Evolutionary conservation across 805 yeast genomes (phyloP).

Genomic region (Saccharomycopsis sp.): DNA sequence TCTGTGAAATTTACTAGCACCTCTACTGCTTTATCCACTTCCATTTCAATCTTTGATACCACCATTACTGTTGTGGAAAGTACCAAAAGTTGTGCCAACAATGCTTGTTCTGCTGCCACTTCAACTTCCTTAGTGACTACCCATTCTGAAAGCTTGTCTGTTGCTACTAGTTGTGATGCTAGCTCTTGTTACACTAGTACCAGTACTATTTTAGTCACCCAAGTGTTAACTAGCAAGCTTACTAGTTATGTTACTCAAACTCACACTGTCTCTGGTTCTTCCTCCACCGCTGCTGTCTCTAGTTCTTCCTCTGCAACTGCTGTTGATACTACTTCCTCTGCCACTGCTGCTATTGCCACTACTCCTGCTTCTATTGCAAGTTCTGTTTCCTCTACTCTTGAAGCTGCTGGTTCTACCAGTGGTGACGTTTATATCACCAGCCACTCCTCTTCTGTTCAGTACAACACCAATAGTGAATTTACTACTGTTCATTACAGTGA

Average conservation of each 20-base stretch:
- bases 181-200: background rate
- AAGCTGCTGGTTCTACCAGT: background rate
- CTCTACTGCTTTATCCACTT: background rate
- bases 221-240: too few relatives aligned
- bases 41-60: background rate
- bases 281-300: background rate
- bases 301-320: slow-evolving; percentile 19
- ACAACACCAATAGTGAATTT: too few relatives aligned
- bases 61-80: background rate
- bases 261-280: background rate
- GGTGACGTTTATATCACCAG: background rate
- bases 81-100: slow-evolving; percentile 18
- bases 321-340: slow-evolving; percentile 22
- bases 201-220: background rate
- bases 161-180: background rate
- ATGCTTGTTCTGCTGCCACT: slow-evolving; percentile 8
- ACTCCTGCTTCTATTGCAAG: slow-evolving; percentile 15
- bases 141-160: too few relatives aligned
- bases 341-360: background rate
- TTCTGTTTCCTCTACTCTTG: slow-evolving; percentile 4
- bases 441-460: too few relatives aligned
- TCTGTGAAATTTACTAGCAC: background rate
- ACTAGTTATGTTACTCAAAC: too few relatives aligned
- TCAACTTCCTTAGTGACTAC: background rate
- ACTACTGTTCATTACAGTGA: too few relatives aligned